A percentile compares a stretch with the other conserved stretches of the same genome.
phyloP scores from a whole-genome alignment of 1,139 yeast species.

The Saccharomyces hybrid region DNA sequence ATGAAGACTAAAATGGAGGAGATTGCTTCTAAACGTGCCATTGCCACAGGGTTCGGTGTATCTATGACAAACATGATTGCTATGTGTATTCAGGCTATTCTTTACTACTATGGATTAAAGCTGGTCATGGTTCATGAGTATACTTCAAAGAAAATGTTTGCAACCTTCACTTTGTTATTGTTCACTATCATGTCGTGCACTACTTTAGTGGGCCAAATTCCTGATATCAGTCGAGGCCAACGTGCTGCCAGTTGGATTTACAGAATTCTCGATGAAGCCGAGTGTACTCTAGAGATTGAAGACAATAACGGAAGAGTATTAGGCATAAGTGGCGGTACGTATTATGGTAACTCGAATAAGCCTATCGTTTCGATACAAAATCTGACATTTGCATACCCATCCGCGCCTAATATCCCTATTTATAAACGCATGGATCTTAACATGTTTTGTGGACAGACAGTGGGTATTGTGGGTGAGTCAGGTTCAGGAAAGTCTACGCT shows the following conservation, averaged over 20 bases:
- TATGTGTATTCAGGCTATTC: conserved; percentile 56
- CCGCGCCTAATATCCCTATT: conserved; percentile 24
- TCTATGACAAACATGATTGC: conserved; percentile 49
- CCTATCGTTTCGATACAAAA: conserved; percentile 37
- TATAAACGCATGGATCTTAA: conserved; percentile 38
- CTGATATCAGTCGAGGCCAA: conserved; percentile 72
- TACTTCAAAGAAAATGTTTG: conserved; percentile 48
- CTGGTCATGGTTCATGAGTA: conserved; percentile 55
- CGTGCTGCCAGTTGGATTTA: conserved; percentile 56
- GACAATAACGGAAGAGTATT: conserved; percentile 16
- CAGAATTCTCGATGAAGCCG: conserved; percentile 35
- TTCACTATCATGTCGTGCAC: conserved; percentile 67
- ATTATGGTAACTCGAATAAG: conserved; percentile 3
- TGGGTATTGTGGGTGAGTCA: conserved; percentile 66
- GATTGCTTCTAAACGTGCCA: conserved; percentile 43
- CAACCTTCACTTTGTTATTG: conserved; percentile 62
- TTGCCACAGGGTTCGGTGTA: conserved; percentile 51
- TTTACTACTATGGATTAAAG: conserved; percentile 69
- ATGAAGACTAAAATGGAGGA: conserved; percentile 30
- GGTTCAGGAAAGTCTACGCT: conserved; percentile 81
- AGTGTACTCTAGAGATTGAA: conserved; percentile 5
- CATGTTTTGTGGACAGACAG: conserved; percentile 41
- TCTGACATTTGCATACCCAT: conserved; percentile 45
- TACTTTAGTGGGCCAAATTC: conserved; percentile 52
- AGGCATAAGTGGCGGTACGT: background rate